Evolutionary conservation across 73 alveolate genomes (phyloP).

Genomic region (Paramecium bursaria): DNA sequence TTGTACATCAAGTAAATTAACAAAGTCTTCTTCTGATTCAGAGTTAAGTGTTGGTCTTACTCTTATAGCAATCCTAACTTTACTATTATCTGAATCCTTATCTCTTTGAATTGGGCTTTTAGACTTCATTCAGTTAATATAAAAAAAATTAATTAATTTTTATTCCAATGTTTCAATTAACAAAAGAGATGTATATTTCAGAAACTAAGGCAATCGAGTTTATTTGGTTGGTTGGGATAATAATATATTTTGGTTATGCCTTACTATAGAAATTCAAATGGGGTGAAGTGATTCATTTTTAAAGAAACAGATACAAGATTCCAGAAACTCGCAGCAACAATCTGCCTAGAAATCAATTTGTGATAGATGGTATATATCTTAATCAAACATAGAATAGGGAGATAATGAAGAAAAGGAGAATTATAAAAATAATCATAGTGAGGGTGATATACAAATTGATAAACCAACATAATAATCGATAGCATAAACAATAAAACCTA

Average conservation of each 20-base stretch:
- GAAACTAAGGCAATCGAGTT: slow-evolving; percentile 16
- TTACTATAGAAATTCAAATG: slow-evolving; percentile 22
- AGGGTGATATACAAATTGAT: slow-evolving; percentile 27
- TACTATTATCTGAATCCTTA: neutral
- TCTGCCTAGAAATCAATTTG: slow-evolving; percentile 58
- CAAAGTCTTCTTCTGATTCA: slow-evolving; percentile 58
- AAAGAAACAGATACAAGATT: neutral
- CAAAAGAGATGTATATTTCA: no score
- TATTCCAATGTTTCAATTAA: no score
- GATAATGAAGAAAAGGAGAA: slow-evolving; percentile 38
- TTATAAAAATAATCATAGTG: slow-evolving; percentile 52
- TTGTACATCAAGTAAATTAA: slow-evolving; percentile 11
- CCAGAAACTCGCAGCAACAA: slow-evolving; percentile 28
- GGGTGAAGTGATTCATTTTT: slow-evolving; percentile 12
- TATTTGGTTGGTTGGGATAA: neutral
- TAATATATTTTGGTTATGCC: slow-evolving; percentile 41
- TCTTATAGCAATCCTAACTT: slow-evolving; percentile 50
- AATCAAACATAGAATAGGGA: neutral
- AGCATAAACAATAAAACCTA: slow-evolving; percentile 38
- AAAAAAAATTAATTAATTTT: no score
- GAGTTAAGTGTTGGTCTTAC: slow-evolving; percentile 47
- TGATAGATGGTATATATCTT: slow-evolving; percentile 23
- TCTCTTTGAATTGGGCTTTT: slow-evolving; percentile 40
- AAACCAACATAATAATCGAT: slow-evolving; percentile 7
- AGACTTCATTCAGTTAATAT: no score